phyloP scores from a whole-genome alignment of 495 filamentous ascomycete species.

The Talaromyces stipitatus region DNA sequence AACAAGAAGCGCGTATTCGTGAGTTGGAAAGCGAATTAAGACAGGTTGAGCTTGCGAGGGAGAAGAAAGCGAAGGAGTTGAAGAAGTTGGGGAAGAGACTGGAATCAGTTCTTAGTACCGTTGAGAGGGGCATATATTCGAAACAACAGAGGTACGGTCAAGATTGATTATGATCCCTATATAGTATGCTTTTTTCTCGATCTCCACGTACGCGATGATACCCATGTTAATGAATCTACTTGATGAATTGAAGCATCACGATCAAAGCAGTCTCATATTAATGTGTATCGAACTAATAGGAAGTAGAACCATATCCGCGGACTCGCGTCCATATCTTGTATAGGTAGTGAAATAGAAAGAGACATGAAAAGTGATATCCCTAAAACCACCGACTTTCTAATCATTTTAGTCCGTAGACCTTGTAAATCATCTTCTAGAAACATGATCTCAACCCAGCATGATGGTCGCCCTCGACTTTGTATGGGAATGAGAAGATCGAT shows the following conservation, averaged over 20 bases:
- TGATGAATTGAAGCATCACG: not conserved
- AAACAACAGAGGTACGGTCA: slow-evolving; percentile 10
- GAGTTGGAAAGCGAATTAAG: slow-evolving; percentile 71
- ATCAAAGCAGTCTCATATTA: not conserved
- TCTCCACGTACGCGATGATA: not conserved
- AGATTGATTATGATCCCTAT: not conserved
- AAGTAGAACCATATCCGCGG: not conserved
- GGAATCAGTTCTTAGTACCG: slow-evolving; percentile 49
- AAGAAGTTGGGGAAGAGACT: slow-evolving; percentile 57
- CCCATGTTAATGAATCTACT: not conserved
- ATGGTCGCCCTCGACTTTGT: not conserved
- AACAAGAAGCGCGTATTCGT: slow-evolving; percentile 68
- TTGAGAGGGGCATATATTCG: slow-evolving; percentile 31
- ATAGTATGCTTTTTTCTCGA: not conserved
- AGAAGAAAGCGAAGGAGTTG: slow-evolving; percentile 62
- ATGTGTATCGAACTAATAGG: not conserved
- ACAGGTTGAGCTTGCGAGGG: slow-evolving; percentile 63
- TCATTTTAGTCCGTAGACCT: not conserved
- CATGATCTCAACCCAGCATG: not conserved
- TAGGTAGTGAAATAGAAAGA: not conserved
- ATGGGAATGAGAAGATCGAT: not conserved
- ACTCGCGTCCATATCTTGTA: slow-evolving; percentile 4
- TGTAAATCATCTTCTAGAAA: not conserved
- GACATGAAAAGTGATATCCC: not conserved
- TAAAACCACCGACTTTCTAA: not conserved